Base-by-base conservation (phyloP, 805 yeast species). In the Pichia thaimueangensis region DNA sequence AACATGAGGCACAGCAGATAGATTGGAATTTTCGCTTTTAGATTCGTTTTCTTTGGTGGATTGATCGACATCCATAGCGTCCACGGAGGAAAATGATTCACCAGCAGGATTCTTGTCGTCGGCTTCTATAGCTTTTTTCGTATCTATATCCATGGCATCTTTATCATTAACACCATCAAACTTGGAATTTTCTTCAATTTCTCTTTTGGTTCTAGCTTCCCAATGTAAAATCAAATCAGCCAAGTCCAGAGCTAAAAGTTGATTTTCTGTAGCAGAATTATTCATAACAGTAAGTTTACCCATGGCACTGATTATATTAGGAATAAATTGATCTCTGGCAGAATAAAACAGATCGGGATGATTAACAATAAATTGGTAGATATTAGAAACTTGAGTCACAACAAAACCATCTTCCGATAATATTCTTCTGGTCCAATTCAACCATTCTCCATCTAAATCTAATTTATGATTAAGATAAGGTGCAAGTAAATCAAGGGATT, bases 351-450 rank as follows among this genome's bases (percentile, higher is more conserved):
- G 65, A 45, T 82, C 91, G 0, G 94, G 77, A 52, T 93, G 95
- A 39, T 80, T 82, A 27, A 86, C 86, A 60, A 93, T 77, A 53
- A 91, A 87, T 56, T 87, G 95, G 52, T 87, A 93, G 11, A 93
- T 84, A 46, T 86, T 84, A 47, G 86, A 67, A 30, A 89, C 96
- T 55, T 87, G 96, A 2, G 82, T 77, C 3, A 87, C 88, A 54
- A 79, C 87, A 57, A 81, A 84, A 0, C 93, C 91, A 55, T 88
- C 95, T 57, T 94, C 97, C 2, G 89, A 80, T 12, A 93, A 69
- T 2, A 91, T 93, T 40, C 97, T 73, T 50, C 97, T 79, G 0
- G 96, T 95, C 89, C 96, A 88, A 51, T 86, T 89, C 39, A 93
- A 74, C 97, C 97, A 93, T 41, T 69, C 70, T 46, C 72, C 67